Conservation (phyloP, 2,329 filamentous ascomycete genomes). For the Ophiostoma triangulosporum region DNA sequence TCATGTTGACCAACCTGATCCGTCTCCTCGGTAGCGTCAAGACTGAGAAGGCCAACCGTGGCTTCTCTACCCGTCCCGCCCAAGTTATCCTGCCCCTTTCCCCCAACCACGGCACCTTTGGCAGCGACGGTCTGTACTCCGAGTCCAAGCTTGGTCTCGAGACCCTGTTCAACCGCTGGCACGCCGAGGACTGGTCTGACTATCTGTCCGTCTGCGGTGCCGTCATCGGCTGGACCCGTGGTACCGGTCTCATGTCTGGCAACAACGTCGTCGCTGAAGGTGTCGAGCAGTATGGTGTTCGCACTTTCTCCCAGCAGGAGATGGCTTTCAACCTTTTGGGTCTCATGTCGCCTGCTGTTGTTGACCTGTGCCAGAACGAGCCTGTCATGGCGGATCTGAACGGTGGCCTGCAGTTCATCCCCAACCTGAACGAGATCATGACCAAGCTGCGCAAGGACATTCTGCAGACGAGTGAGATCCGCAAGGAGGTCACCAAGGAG, state of each 20-base stretch:
- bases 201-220: constrained; percentile 98
- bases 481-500: constrained; percentile 88
- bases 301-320: constrained; percentile 97
- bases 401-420: constrained; percentile 93
- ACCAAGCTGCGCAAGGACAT: constrained; percentile 86
- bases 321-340: constrained; percentile 99
- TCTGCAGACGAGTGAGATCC: constrained; percentile 87
- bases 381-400: constrained; percentile 96
- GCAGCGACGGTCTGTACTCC: constrained; percentile 87
- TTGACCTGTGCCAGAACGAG: constrained; percentile 89
- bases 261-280: constrained; percentile 83
- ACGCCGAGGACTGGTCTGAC: constrained; percentile 92
- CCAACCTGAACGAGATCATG: constrained; percentile 89
- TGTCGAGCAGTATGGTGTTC: constrained; percentile 89
- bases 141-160: constrained; percentile 96
- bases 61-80: constrained; percentile 88
- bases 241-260: constrained; percentile 60
- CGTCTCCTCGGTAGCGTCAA: constrained; percentile 86
- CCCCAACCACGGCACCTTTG: constrained; percentile 96
- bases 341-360: constrained; percentile 85
- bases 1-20: constrained; percentile 96
- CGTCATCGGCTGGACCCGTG: constrained; percentile 97
- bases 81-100: constrained; percentile 94
- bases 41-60: constrained; percentile 71
- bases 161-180: constrained; percentile 97